phyloP scores from a whole-genome alignment of 352 stramenopile genomes.

The Halophytophthora polymorphica region DNA sequence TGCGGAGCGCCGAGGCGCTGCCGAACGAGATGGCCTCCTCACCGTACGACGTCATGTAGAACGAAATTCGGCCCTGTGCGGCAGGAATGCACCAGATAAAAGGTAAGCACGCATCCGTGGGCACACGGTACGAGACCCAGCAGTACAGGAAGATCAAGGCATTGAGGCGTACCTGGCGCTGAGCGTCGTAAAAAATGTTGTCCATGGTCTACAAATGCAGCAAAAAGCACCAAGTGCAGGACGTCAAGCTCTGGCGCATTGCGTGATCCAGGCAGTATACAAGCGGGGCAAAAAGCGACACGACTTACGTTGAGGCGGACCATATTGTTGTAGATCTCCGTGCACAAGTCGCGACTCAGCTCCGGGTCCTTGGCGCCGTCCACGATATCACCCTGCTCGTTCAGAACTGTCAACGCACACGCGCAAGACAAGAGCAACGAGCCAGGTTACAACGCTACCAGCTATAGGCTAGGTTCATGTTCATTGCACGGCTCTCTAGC shows the following conservation, averaged over 20 bases:
- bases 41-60: conserved; percentile 94
- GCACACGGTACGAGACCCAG: not conserved
- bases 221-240: conserved; percentile 2
- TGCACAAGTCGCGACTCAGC: conserved; percentile 72
- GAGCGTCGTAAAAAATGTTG: conserved; percentile 95
- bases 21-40: conserved; percentile 97
- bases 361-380: conserved; percentile 66
- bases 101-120: not conserved
- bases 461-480: not conserved
- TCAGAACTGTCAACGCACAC: conserved; percentile 53
- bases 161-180: conserved; percentile 79
- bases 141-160: not conserved
- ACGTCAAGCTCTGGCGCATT: not conserved
- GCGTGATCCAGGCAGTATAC: conserved; percentile 6
- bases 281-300: not conserved
- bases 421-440: conserved; percentile 13
- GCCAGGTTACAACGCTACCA: conserved; percentile 7
- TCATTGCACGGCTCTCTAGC: not conserved
- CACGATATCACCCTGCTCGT: conserved; percentile 80
- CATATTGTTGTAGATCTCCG: conserved; percentile 87
- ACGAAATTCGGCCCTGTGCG: conserved; percentile 91
- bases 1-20: conserved; percentile 87
- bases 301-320: conserved; percentile 67
- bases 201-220: conserved; percentile 90
- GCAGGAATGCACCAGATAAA: not conserved